Percentiles rank a stretch among this genome's conserved stretches.
phyloP scores from a whole-genome alignment of 352 stramenopile species.

The Globisporangium radiosum region DNA sequence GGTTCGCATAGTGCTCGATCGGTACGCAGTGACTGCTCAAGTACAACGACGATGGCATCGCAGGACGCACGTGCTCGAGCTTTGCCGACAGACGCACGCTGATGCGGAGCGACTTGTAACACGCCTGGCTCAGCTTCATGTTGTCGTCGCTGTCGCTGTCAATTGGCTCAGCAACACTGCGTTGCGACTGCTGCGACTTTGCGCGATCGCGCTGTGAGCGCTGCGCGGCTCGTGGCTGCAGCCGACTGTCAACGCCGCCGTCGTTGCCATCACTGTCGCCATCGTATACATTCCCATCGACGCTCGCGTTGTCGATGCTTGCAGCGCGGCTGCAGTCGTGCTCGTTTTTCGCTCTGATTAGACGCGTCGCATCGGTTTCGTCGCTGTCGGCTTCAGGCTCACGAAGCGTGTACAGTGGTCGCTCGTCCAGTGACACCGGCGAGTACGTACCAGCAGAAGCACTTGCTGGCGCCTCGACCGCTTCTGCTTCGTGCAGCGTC shows the following conservation, averaged over 20 bases:
- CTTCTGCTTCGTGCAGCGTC: slow-evolving; percentile 3
- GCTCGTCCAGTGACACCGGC: too few species aligned
- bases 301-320: not conserved
- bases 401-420: too few species aligned
- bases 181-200: not conserved
- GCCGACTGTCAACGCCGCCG: not conserved
- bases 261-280: slow-evolving; percentile 6
- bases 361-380: not conserved
- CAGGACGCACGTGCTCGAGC: slow-evolving; percentile 23
- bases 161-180: not conserved
- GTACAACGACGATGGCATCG: too few species aligned
- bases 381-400: not conserved
- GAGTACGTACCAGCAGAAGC: too few species aligned
- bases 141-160: slow-evolving; percentile 9
- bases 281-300: not conserved
- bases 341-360: too few species aligned
- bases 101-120: slow-evolving; percentile 34
- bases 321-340: not conserved
- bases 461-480: not conserved
- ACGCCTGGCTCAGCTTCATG: slow-evolving; percentile 22
- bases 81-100: slow-evolving; percentile 22
- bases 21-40: not conserved
- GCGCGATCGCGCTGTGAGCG: not conserved
- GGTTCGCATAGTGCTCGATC: not conserved
- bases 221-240: too few species aligned